These are phyloP conservation scores for Microsporum canis DNA, from an alignment of 2,329 filamentous ascomycete species.

Conservation along the genomic window DNA sequence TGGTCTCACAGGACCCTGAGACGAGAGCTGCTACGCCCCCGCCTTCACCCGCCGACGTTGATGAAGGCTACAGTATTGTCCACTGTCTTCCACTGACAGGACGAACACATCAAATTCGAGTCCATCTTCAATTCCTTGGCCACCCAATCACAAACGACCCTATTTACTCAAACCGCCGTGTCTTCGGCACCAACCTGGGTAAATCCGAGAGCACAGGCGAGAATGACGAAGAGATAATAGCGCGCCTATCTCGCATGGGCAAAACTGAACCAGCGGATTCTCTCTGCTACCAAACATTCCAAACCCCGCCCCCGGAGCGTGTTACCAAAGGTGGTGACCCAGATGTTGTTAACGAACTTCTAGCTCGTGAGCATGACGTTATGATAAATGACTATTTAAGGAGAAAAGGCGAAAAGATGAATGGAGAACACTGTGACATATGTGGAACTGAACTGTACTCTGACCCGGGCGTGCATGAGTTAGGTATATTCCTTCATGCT, in stretches of 20 bases:
- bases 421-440: slow-evolving; percentile 65
- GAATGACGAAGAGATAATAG: slow-evolving; percentile 82
- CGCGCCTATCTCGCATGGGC: slow-evolving; percentile 75
- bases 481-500: slow-evolving; percentile 89
- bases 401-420: slow-evolving; percentile 85
- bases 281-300: slow-evolving; percentile 62
- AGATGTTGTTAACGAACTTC: slow-evolving; percentile 30
- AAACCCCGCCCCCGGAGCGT: slow-evolving; percentile 29
- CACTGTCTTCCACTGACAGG: slow-evolving; percentile 88
- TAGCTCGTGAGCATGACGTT: slow-evolving; percentile 51
- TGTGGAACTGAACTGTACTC: slow-evolving; percentile 87
- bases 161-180: slow-evolving; percentile 88
- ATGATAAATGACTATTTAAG: slow-evolving; percentile 87
- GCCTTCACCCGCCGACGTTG: slow-evolving; percentile 30
- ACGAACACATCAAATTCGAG: slow-evolving; percentile 85
- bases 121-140: slow-evolving; percentile 87
- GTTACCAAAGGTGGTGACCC: slow-evolving; percentile 25
- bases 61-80: slow-evolving; percentile 81
- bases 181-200: slow-evolving; percentile 76
- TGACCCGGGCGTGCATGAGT: slow-evolving; percentile 78
- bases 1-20: slow-evolving; percentile 14
- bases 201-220: slow-evolving; percentile 54
- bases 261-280: slow-evolving; percentile 87
- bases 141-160: slow-evolving; percentile 96
- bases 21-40: slow-evolving; percentile 20